Conservation (phyloP, 2,329 filamentous ascomycete genomes). For the Ascochyta lentis region DNA sequence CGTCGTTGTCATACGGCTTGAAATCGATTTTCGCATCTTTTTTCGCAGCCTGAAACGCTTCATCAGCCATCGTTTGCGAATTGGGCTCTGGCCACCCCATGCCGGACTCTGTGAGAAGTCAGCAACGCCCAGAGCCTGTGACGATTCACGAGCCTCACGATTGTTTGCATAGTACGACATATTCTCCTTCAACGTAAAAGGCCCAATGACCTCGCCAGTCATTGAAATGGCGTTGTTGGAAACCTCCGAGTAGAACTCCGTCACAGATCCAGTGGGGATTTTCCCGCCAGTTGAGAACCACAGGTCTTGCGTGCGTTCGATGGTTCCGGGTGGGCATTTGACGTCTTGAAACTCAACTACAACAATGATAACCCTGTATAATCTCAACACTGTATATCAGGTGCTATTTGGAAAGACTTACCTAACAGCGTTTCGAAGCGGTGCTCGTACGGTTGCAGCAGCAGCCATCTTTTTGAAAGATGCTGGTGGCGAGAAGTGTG, state of each 20-base stretch:
- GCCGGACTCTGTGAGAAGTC: slow-evolving; percentile 12
- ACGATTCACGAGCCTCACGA: background rate
- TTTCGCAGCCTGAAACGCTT: slow-evolving; percentile 22
- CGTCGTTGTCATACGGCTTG: slow-evolving; percentile 31
- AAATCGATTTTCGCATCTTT: slow-evolving; percentile 15
- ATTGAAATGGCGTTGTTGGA: slow-evolving; percentile 27
- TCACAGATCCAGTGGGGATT: slow-evolving; percentile 31
- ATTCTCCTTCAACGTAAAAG: slow-evolving; percentile 25
- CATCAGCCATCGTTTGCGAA: slow-evolving; percentile 27
- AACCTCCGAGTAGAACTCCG: slow-evolving; percentile 32
- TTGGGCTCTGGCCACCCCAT: slow-evolving; percentile 24
- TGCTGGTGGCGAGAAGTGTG: slow-evolving; percentile 19
- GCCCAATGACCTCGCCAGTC: slow-evolving; percentile 31
- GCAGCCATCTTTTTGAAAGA: slow-evolving; percentile 25
- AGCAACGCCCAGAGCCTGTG: background rate
- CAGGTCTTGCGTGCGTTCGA: slow-evolving; percentile 28
- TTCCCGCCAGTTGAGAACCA: slow-evolving; percentile 32
- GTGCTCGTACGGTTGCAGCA: slow-evolving; percentile 26
- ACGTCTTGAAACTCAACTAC: slow-evolving; percentile 33
- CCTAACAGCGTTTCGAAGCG: slow-evolving; percentile 25
- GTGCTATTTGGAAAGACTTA: background rate
- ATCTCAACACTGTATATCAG: background rate
- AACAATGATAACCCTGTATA: slow-evolving; percentile 24
- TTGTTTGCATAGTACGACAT: slow-evolving; percentile 32
- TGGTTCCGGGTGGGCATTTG: slow-evolving; percentile 21